phyloP scores from a whole-genome alignment of 192 early-diverging fungal genomes.

The Podila epigama region DNA sequence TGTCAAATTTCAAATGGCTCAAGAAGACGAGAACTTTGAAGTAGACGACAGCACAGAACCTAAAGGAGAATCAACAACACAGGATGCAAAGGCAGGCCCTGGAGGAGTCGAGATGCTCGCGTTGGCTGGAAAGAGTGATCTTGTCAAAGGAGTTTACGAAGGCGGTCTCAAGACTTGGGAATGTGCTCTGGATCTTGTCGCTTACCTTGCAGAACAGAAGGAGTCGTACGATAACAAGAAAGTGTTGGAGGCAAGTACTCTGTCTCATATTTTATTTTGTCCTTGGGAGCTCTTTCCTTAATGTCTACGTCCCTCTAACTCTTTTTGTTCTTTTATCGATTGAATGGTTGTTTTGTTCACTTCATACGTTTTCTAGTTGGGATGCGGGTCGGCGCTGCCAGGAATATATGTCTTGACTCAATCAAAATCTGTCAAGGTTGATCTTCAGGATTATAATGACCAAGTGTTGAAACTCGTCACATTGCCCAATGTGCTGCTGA shows the following conservation, averaged over 20 bases:
- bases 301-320: not conserved
- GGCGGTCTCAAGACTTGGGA: conserved; percentile 99
- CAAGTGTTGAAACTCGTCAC: conserved; percentile 89
- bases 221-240: conserved; percentile 51
- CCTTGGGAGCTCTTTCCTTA: not conserved
- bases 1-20: conserved; percentile 84
- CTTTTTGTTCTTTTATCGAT: not conserved
- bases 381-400: conserved; percentile 90
- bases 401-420: conserved; percentile 77
- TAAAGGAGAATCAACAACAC: not conserved
- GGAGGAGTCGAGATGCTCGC: conserved; percentile 53
- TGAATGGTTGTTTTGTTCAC: too few relatives aligned
- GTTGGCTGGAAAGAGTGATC: conserved; percentile 66
- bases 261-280: too few relatives aligned
- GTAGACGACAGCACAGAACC: not conserved
- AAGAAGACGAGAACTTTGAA: conserved; percentile 63
- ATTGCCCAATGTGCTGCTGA: conserved; percentile 89
- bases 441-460: conserved; percentile 95
- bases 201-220: conserved; percentile 63
- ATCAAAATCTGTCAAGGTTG: conserved; percentile 58
- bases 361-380: conserved; percentile 62
- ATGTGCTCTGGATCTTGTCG: conserved; percentile 87
- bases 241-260: conserved; percentile 61
- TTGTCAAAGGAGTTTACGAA: conserved; percentile 92
- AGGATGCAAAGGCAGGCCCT: conserved; percentile 7